Evolutionary conservation across 2,329 filamentous ascomycete species (phyloP).

Genomic region (Bipolaris victoriae): DNA sequence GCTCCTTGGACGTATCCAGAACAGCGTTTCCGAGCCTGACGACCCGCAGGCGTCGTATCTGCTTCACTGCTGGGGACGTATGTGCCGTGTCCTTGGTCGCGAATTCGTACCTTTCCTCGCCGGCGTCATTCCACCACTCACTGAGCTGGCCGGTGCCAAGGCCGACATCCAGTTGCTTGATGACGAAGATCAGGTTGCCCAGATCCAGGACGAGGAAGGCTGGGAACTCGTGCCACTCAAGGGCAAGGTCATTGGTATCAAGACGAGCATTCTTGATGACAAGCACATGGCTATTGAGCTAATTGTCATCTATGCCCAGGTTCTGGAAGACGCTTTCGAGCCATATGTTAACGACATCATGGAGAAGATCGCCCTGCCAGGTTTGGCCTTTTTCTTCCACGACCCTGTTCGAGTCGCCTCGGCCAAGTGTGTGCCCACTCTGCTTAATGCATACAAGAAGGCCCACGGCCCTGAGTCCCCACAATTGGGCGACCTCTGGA

Average conservation of each 20-base stretch:
- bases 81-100: slow-evolving; percentile 90
- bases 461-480: slow-evolving; percentile 81
- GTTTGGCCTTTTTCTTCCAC: slow-evolving; percentile 98
- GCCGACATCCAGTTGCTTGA: slow-evolving; percentile 96
- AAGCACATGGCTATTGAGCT: slow-evolving; percentile 99
- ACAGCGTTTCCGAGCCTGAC: slow-evolving; percentile 80
- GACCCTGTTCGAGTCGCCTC: slow-evolving; percentile 95
- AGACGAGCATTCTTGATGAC: slow-evolving; percentile 94
- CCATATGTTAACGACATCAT: slow-evolving; percentile 91
- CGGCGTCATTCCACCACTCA: slow-evolving; percentile 90
- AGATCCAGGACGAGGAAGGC: slow-evolving; percentile 91
- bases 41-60: slow-evolving; percentile 97
- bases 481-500: slow-evolving; percentile 83
- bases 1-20: slow-evolving; percentile 84
- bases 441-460: slow-evolving; percentile 93
- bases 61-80: slow-evolving; percentile 98
- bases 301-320: slow-evolving; percentile 94
- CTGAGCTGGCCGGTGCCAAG: slow-evolving; percentile 91
- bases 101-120: slow-evolving; percentile 93
- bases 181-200: slow-evolving; percentile 90
- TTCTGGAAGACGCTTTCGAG: slow-evolving; percentile 90
- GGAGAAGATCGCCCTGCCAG: slow-evolving; percentile 93
- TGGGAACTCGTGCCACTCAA: slow-evolving; percentile 98
- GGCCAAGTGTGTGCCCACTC: slow-evolving; percentile 90
- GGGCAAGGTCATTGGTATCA: slow-evolving; percentile 97